Conservation (phyloP, 176 grass and related monocot species). For the Aegilops speltoides region DNA sequence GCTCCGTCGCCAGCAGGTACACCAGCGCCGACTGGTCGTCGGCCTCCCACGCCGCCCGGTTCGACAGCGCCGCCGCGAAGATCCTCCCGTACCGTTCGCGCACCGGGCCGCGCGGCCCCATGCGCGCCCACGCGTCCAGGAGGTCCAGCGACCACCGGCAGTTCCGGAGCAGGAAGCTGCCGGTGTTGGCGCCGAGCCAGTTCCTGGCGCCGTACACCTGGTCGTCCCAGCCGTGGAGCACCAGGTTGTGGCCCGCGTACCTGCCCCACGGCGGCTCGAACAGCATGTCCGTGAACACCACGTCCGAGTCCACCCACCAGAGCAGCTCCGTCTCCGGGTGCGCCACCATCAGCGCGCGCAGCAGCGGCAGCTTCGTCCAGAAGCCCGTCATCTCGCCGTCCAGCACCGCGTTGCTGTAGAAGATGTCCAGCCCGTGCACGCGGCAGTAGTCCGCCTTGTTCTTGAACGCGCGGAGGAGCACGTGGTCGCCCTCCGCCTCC, state of each 20-base stretch:
- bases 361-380: conserved; percentile 86
- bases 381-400: conserved; percentile 83
- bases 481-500: conserved; percentile 63
- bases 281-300: conserved; percentile 88
- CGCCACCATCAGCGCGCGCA: conserved; percentile 76
- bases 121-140: conserved; percentile 69
- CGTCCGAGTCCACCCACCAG: conserved; percentile 97
- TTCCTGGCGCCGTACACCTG: conserved; percentile 55
- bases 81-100: conserved; percentile 53
- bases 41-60: conserved; percentile 66
- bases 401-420: conserved; percentile 83
- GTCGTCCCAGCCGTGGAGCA: conserved; percentile 65
- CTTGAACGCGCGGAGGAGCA: conserved; percentile 74
- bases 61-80: conserved; percentile 49
- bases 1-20: conserved; percentile 73
- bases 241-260: conserved; percentile 72
- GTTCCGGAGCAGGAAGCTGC: conserved; percentile 85
- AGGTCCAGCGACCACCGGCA: conserved; percentile 90
- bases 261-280: conserved; percentile 71
- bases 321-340: conserved; percentile 88
- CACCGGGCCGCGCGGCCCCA: conserved; percentile 74
- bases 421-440: conserved; percentile 75
- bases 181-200: conserved; percentile 83
- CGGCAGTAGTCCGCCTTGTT: conserved; percentile 98
- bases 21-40: conserved; percentile 95